Conservation (phyloP, 345 rosid genomes). For the Populus tremula region DNA sequence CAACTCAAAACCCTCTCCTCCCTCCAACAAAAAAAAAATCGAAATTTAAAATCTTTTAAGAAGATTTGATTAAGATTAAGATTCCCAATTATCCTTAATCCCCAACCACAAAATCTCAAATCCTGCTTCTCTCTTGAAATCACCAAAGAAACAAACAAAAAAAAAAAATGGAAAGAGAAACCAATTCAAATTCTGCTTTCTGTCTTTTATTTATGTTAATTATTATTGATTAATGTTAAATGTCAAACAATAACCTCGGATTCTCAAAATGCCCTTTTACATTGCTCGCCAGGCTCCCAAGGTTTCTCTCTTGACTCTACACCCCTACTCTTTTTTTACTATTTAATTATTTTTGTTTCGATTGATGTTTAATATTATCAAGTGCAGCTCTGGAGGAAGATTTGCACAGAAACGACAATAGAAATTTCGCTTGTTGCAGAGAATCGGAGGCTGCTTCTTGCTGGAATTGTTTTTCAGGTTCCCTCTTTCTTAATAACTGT, state of each 20-base stretch:
- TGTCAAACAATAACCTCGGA: conserved; percentile 29
- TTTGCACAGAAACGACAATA: conserved; percentile 8
- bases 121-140: neutral
- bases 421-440: conserved; percentile 15
- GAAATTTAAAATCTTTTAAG: neutral
- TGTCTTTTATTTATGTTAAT: neutral
- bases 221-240: conserved; percentile 18
- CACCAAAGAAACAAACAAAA: neutral
- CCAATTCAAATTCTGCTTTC: neutral
- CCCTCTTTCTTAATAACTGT: neutral
- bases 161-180: neutral
- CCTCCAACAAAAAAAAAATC: neutral
- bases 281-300: conserved; percentile 31
- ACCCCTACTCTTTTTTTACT: neutral
- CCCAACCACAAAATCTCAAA: too few species aligned
- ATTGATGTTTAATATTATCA: neutral
- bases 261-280: conserved; percentile 22
- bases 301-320: conserved; percentile 9
- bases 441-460: conserved; percentile 16
- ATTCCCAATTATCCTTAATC: neutral
- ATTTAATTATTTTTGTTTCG: neutral
- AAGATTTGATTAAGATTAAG: neutral
- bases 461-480: conserved; percentile 20
- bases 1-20: too few species aligned
- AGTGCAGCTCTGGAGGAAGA: conserved; percentile 17